A percentile compares a stretch with the other conserved stretches of the same genome.
phyloP scores from a whole-genome alignment of 2,329 filamentous ascomycete genomes.

The Tolypocladium guangdongense region DNA sequence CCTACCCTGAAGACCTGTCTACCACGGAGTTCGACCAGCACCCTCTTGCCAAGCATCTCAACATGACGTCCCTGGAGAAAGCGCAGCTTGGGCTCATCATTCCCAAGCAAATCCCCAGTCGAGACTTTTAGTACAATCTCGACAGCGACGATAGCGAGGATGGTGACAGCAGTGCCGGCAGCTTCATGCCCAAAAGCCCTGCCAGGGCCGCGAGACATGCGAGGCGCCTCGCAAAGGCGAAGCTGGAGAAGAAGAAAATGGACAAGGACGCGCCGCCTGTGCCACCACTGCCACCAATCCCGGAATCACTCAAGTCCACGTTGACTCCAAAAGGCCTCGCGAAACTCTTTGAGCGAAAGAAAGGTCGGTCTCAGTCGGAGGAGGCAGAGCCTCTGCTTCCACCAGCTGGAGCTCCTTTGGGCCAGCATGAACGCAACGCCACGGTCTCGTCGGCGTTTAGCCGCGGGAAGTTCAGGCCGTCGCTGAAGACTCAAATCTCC shows the following conservation, averaged over 20 bases:
- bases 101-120: constrained; percentile 20
- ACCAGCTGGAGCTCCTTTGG: neutral
- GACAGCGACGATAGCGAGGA: constrained; percentile 20
- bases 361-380: constrained; percentile 10
- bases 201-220: neutral
- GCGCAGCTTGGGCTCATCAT: constrained; percentile 22
- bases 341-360: constrained; percentile 17
- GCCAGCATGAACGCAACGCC: neutral
- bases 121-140: constrained; percentile 26
- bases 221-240: constrained; percentile 3
- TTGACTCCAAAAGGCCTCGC: constrained; percentile 14
- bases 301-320: constrained; percentile 14
- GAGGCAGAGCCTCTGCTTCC: neutral
- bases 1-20: constrained; percentile 23
- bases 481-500: neutral
- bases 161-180: constrained; percentile 1
- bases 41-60: constrained; percentile 20
- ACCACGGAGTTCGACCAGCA: constrained; percentile 23
- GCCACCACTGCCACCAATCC: constrained; percentile 20
- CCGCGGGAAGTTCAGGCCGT: neutral
- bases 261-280: constrained; percentile 10
- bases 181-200: constrained; percentile 1
- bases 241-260: neutral
- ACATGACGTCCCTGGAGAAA: constrained; percentile 16
- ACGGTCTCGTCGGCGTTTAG: neutral